Evolutionary conservation across 2,329 filamentous ascomycete genomes (phyloP).

Genomic region (Claviceps lovelessii): DNA sequence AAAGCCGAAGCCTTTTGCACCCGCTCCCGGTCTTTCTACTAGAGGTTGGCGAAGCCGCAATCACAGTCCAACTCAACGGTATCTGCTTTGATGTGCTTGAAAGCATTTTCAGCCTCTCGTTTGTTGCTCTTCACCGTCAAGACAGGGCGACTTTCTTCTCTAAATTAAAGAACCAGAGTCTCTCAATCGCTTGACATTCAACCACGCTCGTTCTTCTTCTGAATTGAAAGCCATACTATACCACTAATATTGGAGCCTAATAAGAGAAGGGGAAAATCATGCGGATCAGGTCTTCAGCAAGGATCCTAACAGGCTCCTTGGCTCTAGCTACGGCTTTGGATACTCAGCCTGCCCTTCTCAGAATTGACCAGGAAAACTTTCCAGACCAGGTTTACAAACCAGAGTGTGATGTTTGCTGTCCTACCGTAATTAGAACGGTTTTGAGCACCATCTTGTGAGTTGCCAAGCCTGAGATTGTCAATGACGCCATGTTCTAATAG

Average conservation of each 20-base stretch:
- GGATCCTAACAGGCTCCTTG: background rate
- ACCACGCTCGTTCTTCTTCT: background rate
- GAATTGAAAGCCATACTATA: background rate
- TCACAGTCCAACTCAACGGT: background rate
- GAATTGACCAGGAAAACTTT: background rate
- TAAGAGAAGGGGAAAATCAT: background rate
- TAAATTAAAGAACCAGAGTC: background rate
- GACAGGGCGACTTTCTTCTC: background rate
- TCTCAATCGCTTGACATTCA: background rate
- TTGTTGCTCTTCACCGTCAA: background rate
- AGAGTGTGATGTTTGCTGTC: constrained; percentile 1
- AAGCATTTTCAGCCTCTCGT: background rate
- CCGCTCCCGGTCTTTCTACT: background rate
- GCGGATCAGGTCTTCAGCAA: background rate
- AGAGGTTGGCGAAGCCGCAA: background rate
- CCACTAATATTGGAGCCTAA: background rate
- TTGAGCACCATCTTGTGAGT: constrained; percentile 3
- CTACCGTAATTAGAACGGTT: constrained; percentile 2
- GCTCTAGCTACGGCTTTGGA: background rate
- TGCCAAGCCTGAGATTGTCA: background rate
- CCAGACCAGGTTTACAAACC: constrained; percentile 1
- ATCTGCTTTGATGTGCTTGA: background rate
- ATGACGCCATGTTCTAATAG: background rate
- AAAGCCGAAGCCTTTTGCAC: background rate
- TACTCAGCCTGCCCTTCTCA: background rate